Conservation (phyloP, 164 flowering plant species). For the Malania oleifera region DNA sequence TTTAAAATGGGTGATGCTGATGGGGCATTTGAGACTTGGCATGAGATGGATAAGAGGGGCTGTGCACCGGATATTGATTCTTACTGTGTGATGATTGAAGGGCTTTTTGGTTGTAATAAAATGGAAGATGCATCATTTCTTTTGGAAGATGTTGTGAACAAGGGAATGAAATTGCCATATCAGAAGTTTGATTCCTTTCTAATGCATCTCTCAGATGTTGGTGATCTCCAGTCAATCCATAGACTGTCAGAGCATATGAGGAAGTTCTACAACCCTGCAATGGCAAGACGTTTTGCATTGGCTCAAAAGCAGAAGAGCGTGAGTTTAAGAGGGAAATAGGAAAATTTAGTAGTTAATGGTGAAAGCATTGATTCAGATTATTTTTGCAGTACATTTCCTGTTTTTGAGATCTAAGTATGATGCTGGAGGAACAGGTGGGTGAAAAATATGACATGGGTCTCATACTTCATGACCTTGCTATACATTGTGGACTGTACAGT, state of each 20-base stretch:
- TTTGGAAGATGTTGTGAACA: slow-evolving; percentile 61
- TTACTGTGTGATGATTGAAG: slow-evolving; percentile 86
- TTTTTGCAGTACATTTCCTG: too few relatives aligned
- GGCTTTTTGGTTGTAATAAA: slow-evolving; percentile 58
- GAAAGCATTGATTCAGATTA: too few relatives aligned
- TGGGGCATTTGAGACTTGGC: slow-evolving; percentile 81
- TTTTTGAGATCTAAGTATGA: too few relatives aligned
- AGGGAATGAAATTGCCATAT: slow-evolving; percentile 69
- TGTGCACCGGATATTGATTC: slow-evolving; percentile 59
- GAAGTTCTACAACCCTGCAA: slow-evolving; percentile 74
- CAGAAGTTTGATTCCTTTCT: slow-evolving; percentile 66
- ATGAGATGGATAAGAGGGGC: slow-evolving; percentile 69
- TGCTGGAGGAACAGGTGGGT: too few relatives aligned
- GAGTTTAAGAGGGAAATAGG: slow-evolving; percentile 57
- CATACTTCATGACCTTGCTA: too few relatives aligned
- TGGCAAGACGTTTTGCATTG: slow-evolving; percentile 74
- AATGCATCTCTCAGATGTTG: slow-evolving; percentile 61
- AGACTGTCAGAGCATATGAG: slow-evolving; percentile 87
- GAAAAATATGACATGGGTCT: too few relatives aligned
- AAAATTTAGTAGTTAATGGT: too few relatives aligned
- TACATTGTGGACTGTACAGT: too few relatives aligned
- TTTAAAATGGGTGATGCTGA: slow-evolving; percentile 59
- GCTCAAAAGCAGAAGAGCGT: slow-evolving; percentile 66
- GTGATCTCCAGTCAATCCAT: slow-evolving; percentile 74
- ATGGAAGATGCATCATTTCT: slow-evolving; percentile 60